phyloP scores from a whole-genome alignment of 2,329 filamentous ascomycete genomes.

The Myriosclerotinia curreyana region DNA sequence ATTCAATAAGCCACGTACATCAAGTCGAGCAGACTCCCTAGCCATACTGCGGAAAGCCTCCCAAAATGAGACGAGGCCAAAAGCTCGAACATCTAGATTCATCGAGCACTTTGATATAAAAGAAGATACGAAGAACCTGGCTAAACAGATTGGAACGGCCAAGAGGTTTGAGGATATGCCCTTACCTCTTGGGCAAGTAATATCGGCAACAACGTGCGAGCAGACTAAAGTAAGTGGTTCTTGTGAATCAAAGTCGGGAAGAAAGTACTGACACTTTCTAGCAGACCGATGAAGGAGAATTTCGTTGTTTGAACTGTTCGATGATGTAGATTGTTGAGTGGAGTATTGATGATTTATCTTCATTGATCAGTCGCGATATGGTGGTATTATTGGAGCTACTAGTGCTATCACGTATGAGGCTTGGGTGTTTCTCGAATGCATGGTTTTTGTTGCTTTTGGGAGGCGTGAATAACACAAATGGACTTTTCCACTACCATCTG shows the following conservation, averaged over 20 bases:
- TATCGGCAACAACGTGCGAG: not conserved
- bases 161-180: slow-evolving; percentile 1
- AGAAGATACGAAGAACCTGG: not conserved
- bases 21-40: not conserved
- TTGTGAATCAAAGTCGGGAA: not conserved
- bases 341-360: not conserved
- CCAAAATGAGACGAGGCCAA: not conserved
- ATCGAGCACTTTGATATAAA: not conserved
- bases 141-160: not conserved
- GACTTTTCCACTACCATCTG: too few species aligned
- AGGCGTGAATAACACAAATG: too few species aligned
- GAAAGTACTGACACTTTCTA: not conserved
- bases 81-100: not conserved
- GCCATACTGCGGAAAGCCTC: not conserved
- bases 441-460: too few species aligned
- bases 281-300: not conserved
- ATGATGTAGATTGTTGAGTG: not conserved
- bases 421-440: too few species aligned
- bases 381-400: not conserved
- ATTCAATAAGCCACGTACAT: not conserved
- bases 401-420: not conserved
- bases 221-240: not conserved
- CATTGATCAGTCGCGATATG: not conserved
- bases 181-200: not conserved
- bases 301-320: not conserved